These are phyloP conservation scores for Aspergillus thermomutatus DNA, from an alignment of 2,329 filamentous ascomycete species.

Conservation along the genomic window DNA sequence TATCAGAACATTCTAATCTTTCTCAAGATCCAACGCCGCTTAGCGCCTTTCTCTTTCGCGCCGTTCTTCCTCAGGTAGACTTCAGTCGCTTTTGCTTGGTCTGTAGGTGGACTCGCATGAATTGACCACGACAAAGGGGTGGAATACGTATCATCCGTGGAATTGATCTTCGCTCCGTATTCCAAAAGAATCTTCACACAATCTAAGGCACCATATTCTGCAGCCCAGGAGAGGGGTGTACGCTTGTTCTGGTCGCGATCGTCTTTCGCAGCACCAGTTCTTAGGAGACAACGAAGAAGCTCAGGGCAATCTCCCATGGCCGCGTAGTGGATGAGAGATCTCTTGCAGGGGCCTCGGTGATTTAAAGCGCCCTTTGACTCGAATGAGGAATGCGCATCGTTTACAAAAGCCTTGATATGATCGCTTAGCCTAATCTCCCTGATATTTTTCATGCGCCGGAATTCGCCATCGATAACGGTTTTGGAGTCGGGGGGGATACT, in stretches of 20 bases:
- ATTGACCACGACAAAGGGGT: too few relatives aligned
- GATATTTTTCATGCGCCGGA: background rate
- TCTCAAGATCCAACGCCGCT: too few relatives aligned
- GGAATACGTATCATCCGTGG: too few relatives aligned
- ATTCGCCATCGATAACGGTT: background rate
- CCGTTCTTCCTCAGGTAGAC: too few relatives aligned
- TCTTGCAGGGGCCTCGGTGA: background rate
- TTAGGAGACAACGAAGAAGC: slow-evolving; percentile 1
- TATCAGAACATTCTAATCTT: too few relatives aligned
- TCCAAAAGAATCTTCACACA: slow-evolving; percentile 2
- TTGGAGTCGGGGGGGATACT: background rate
- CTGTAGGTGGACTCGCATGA: too few relatives aligned
- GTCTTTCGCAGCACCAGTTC: background rate
- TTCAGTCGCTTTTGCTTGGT: too few relatives aligned
- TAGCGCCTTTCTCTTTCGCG: too few relatives aligned
- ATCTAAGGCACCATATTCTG: slow-evolving; percentile 4
- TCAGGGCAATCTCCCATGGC: slow-evolving; percentile 4
- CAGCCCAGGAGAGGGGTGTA: slow-evolving; percentile 8
- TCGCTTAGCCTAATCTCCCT: background rate
- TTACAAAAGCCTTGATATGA: background rate
- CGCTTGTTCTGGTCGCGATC: slow-evolving; percentile 3
- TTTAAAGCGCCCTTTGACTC: background rate
- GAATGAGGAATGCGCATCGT: background rate
- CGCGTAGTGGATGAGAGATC: slow-evolving; percentile 3
- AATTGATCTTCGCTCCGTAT: background rate